phyloP scores from a whole-genome alignment of 192 early-diverging fungal species.

The Backusella morwellensis region DNA sequence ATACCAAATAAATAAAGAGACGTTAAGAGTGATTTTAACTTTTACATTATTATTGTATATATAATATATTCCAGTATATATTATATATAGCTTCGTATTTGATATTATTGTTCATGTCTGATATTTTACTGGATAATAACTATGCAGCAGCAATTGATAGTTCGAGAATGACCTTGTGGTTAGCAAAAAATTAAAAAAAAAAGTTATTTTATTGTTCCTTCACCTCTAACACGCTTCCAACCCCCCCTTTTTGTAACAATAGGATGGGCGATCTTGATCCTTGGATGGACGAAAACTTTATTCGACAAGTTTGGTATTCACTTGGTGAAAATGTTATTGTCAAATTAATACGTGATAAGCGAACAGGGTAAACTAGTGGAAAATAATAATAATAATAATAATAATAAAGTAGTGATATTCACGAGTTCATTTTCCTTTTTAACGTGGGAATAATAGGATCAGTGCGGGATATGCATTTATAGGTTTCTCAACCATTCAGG shows the following conservation, averaged over 20 bases:
- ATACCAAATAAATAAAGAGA: background rate
- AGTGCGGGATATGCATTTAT: constrained; percentile 93
- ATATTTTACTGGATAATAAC: constrained; percentile 3
- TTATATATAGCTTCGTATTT: background rate
- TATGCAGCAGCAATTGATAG: constrained; percentile 1
- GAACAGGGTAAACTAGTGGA: constrained; percentile 61
- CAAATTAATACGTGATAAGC: constrained; percentile 92
- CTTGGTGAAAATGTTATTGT: constrained; percentile 75
- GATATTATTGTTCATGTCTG: constrained; percentile 8
- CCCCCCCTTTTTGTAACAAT: background rate
- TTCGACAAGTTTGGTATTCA: constrained; percentile 79
- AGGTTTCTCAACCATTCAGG: constrained; percentile 67
- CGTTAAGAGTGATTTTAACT: background rate
- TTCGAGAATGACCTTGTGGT: constrained; percentile 4
- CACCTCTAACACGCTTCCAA: background rate
- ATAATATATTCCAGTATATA: background rate
- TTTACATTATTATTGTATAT: background rate
- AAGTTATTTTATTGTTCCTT: background rate
- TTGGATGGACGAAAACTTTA: constrained; percentile 96
- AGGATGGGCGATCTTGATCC: constrained; percentile 96
- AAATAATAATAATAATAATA: background rate
- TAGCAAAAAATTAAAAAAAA: background rate
- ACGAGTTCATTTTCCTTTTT: constrained; percentile 29
- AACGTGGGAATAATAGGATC: background rate
- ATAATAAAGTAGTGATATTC: constrained; percentile 2